A percentile compares a stretch with the other conserved stretches of the same genome.
Evolutionary conservation across 495 filamentous ascomycete species (phyloP).

Genomic region (Aspergillus conjunctus): DNA sequence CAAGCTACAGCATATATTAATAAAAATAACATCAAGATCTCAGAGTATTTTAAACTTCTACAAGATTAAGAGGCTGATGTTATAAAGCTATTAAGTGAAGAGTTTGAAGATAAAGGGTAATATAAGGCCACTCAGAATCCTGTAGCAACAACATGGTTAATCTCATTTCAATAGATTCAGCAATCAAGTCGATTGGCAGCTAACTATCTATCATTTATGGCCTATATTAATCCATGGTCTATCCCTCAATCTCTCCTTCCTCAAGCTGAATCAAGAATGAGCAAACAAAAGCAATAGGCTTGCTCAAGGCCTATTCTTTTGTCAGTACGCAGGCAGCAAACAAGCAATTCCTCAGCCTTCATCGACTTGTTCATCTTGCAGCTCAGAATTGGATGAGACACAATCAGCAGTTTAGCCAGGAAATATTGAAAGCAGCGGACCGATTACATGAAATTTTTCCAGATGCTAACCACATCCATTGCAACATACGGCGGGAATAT

Average conservation of each 20-base stretch:
- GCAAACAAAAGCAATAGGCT: slow-evolving; percentile 22
- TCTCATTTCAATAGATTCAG: slow-evolving; percentile 54
- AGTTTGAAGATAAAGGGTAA: slow-evolving; percentile 45
- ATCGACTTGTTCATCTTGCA: slow-evolving; percentile 27
- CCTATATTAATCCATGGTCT: slow-evolving; percentile 40
- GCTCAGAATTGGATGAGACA: slow-evolving; percentile 24
- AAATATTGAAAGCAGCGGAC: neutral
- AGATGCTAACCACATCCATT: neutral
- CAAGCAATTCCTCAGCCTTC: slow-evolving; percentile 14
- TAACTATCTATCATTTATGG: slow-evolving; percentile 45
- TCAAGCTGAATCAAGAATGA: neutral
- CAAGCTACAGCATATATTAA: slow-evolving; percentile 43
- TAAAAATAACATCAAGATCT: slow-evolving; percentile 18
- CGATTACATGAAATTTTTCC: neutral
- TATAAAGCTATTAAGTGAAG: slow-evolving; percentile 48
- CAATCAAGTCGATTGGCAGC: slow-evolving; percentile 31
- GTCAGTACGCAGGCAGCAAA: slow-evolving; percentile 14
- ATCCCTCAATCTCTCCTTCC: slow-evolving; percentile 34
- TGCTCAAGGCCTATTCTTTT: slow-evolving; percentile 30
- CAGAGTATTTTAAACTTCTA: slow-evolving; percentile 48
- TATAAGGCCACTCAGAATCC: slow-evolving; percentile 50
- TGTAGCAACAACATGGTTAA: slow-evolving; percentile 57
- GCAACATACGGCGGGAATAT: slow-evolving; percentile 7
- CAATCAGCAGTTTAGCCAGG: neutral
- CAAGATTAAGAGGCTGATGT: slow-evolving; percentile 41